Conservation (phyloP, 108 stramenopile species). For the Phaeodactylum tricornutum region DNA sequence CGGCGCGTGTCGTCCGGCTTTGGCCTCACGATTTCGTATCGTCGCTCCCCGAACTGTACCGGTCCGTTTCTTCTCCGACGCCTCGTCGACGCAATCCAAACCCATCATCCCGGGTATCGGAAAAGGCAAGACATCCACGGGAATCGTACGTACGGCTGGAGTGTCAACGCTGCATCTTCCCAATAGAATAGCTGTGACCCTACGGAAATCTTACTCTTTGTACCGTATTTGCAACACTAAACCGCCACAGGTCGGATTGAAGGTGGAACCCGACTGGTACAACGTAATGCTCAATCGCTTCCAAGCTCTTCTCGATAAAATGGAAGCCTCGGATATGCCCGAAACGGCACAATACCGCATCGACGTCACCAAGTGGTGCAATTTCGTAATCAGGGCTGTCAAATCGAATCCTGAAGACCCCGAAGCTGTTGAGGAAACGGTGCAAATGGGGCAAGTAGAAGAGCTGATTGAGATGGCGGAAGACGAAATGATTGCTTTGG, state of each 20-base stretch:
- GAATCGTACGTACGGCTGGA: constrained; percentile 50
- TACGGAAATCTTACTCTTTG: neutral
- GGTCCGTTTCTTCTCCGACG: too few species aligned
- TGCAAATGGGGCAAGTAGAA: constrained; percentile 87
- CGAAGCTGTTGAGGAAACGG: constrained; percentile 74
- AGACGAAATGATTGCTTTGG: constrained; percentile 82
- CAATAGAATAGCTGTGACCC: neutral
- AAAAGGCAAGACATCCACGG: constrained; percentile 82
- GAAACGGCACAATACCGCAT: constrained; percentile 75
- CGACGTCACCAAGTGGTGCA: constrained; percentile 70
- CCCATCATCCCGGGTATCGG: constrained; percentile 50
- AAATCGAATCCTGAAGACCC: constrained; percentile 72
- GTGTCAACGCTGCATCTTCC: neutral
- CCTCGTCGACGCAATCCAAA: neutral
- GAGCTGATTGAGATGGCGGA: constrained; percentile 86
- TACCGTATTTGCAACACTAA: constrained; percentile 1
- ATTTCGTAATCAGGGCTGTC: constrained; percentile 62
- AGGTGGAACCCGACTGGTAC: constrained; percentile 76
- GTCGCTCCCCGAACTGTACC: too few species aligned
- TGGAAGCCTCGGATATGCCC: constrained; percentile 80
- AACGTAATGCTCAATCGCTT: constrained; percentile 73
- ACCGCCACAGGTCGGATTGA: constrained; percentile 60
- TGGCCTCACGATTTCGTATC: too few species aligned
- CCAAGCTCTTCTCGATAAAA: constrained; percentile 75
- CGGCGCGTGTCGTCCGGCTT: too few species aligned